Conservation (phyloP, 129 eudicot genomes). For the Helianthus tuberosus region DNA sequence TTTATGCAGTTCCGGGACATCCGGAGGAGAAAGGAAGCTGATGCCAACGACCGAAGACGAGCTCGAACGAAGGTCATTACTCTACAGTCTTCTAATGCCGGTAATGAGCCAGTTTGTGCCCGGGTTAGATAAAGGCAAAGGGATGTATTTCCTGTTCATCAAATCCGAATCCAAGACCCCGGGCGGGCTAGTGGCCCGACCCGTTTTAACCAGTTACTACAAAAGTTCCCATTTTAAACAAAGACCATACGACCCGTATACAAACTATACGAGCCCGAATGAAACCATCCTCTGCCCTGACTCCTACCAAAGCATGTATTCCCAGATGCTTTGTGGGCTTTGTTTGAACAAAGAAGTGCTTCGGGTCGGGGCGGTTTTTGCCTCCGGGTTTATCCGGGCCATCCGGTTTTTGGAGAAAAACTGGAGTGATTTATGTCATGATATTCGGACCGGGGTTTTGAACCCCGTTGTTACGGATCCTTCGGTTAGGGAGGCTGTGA, state of each 20-base stretch:
- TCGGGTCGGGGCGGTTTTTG: slow-evolving; percentile 77
- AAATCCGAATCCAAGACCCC: slow-evolving; percentile 77
- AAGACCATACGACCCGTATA: slow-evolving; percentile 69
- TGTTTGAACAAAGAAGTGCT: slow-evolving; percentile 56
- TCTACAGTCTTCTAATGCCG: slow-evolving; percentile 69
- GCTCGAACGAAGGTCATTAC: slow-evolving; percentile 57
- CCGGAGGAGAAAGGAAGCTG: slow-evolving; percentile 82
- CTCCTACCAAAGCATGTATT: slow-evolving; percentile 84
- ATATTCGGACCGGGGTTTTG: slow-evolving; percentile 59
- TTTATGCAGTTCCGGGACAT: slow-evolving; percentile 70
- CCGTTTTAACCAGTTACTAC: slow-evolving; percentile 76
- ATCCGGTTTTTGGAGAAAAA: slow-evolving; percentile 67
- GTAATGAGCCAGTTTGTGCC: slow-evolving; percentile 72
- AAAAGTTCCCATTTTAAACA: slow-evolving; percentile 63
- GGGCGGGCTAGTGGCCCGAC: slow-evolving; percentile 71
- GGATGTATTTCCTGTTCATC: slow-evolving; percentile 74
- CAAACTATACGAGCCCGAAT: slow-evolving; percentile 78
- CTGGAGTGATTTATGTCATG: slow-evolving; percentile 51
- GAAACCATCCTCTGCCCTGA: slow-evolving; percentile 75
- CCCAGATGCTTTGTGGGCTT: slow-evolving; percentile 76
- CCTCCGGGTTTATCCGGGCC: slow-evolving; percentile 80
- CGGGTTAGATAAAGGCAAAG: slow-evolving; percentile 77
- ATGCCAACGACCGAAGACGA: slow-evolving; percentile 81
- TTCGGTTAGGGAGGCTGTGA: slow-evolving; percentile 55
- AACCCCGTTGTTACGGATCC: slow-evolving; percentile 48